A percentile compares a stretch with the other conserved stretches of the same genome.
Evolutionary conservation across 768 basidiomycete genomes (phyloP).

Genomic region (Podaxis mareebaensis): DNA sequence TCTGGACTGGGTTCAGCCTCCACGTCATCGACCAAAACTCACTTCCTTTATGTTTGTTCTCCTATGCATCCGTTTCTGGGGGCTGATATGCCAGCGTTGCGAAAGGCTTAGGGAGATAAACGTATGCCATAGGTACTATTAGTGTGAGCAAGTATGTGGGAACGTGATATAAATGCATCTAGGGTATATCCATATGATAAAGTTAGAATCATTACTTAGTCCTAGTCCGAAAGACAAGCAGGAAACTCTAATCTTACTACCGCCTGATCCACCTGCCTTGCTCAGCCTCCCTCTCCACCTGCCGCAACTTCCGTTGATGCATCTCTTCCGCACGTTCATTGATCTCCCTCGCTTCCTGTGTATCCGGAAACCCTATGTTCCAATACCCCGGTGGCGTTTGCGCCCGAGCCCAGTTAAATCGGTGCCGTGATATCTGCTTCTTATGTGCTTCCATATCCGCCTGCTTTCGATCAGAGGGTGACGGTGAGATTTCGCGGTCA

Average conservation of each 20-base stretch:
- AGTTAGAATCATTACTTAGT: neutral
- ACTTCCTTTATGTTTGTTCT: neutral
- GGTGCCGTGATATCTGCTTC: constrained; percentile 70
- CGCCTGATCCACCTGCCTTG: constrained; percentile 42
- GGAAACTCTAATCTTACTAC: neutral
- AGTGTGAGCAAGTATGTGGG: neutral
- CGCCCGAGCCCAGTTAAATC: constrained; percentile 67
- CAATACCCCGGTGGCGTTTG: constrained; percentile 87
- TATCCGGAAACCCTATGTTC: constrained; percentile 87
- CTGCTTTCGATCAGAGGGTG: constrained; percentile 20
- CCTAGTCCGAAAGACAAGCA: neutral
- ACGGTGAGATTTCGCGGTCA: constrained; percentile 14
- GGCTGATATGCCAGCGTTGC: neutral
- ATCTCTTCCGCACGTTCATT: constrained; percentile 74
- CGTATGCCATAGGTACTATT: neutral
- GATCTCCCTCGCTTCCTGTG: constrained; percentile 77
- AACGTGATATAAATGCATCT: neutral
- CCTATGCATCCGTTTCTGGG: neutral
- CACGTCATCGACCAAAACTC: neutral
- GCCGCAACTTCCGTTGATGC: constrained; percentile 61
- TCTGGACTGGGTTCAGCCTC: neutral
- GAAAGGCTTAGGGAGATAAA: neutral
- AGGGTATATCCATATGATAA: neutral
- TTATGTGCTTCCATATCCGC: constrained; percentile 53
- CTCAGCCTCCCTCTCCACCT: constrained; percentile 61